A percentile compares a stretch with the other conserved stretches of the same genome.
phyloP scores from a whole-genome alignment of 306 rosid genomes.

The Sophora flavescens region DNA sequence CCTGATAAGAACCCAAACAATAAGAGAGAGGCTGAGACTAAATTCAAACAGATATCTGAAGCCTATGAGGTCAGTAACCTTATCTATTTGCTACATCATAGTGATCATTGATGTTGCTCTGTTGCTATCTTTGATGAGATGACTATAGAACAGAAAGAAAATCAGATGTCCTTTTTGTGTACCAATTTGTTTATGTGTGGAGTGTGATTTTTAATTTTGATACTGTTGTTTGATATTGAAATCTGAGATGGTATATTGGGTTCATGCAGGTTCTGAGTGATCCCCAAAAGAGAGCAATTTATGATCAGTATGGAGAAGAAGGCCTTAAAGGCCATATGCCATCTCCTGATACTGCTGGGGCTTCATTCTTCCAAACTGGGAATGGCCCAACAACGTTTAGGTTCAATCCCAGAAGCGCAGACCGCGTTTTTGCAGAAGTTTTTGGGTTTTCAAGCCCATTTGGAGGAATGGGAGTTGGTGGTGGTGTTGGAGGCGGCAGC shows the following conservation, averaged over 20 bases:
- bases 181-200: too few species aligned
- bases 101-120: background rate
- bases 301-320: slow-evolving; percentile 93
- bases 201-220: background rate
- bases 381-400: slow-evolving; percentile 73
- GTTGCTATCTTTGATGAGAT: background rate
- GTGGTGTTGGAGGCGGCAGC: slow-evolving; percentile 48
- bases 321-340: slow-evolving; percentile 89
- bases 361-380: slow-evolving; percentile 75
- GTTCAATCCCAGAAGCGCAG: slow-evolving; percentile 85
- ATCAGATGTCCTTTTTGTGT: background rate
- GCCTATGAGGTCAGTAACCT: slow-evolving; percentile 72
- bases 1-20: slow-evolving; percentile 88
- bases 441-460: slow-evolving; percentile 79
- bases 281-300: slow-evolving; percentile 84
- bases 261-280: slow-evolving; percentile 79
- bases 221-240: slow-evolving; percentile 11
- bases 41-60: slow-evolving; percentile 87
- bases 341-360: slow-evolving; percentile 71
- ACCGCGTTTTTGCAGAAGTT: slow-evolving; percentile 77
- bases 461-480: slow-evolving; percentile 80
- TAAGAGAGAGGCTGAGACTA: slow-evolving; percentile 81
- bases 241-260: slow-evolving; percentile 27
- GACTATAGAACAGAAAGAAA: background rate
- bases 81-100: background rate